phyloP scores from a whole-genome alignment of 352 stramenopile species.

The Aphanomyces astaci region DNA sequence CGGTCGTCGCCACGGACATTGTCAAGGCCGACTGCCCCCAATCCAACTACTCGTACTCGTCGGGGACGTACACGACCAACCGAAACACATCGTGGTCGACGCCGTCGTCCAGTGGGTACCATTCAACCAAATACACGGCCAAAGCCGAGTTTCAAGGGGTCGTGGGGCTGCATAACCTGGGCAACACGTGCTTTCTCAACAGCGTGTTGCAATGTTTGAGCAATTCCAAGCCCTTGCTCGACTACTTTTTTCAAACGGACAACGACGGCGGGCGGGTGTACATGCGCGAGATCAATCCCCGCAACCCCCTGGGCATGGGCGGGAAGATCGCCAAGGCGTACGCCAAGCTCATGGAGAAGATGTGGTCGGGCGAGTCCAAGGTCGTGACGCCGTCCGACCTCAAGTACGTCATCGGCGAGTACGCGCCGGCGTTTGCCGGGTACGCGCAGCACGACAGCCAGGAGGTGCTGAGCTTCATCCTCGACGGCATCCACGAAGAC shows the following conservation, averaged over 20 bases:
- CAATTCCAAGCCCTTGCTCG: slow-evolving; percentile 85
- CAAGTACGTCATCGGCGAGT: slow-evolving; percentile 81
- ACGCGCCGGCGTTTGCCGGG: slow-evolving; percentile 81
- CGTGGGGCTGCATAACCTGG: slow-evolving; percentile 66
- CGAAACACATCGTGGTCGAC: slow-evolving; percentile 4
- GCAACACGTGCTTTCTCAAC: slow-evolving; percentile 83
- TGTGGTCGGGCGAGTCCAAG: slow-evolving; percentile 89
- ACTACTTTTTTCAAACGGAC: slow-evolving; percentile 88
- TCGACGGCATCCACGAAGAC: slow-evolving; percentile 90
- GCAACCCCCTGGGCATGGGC: slow-evolving; percentile 91
- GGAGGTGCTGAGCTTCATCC: slow-evolving; percentile 88
- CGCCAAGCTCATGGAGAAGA: slow-evolving; percentile 86
- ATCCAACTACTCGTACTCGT: slow-evolving; percentile 10
- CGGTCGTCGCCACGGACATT: neutral
- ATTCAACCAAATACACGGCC: slow-evolving; percentile 34
- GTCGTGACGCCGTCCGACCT: slow-evolving; percentile 64
- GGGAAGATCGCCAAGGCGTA: slow-evolving; percentile 92
- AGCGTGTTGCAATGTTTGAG: slow-evolving; percentile 89
- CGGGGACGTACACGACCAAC: slow-evolving; percentile 25
- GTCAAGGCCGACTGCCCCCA: neutral
- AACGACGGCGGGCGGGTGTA: slow-evolving; percentile 38
- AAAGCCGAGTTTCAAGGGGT: slow-evolving; percentile 51
- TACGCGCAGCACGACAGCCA: slow-evolving; percentile 89
- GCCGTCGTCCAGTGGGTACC: slow-evolving; percentile 27
- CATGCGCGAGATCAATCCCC: slow-evolving; percentile 86